A percentile compares a stretch with the other conserved stretches of the same genome.
phyloP scores from a whole-genome alignment of 495 filamentous ascomycete species.

The Podospora conica region DNA sequence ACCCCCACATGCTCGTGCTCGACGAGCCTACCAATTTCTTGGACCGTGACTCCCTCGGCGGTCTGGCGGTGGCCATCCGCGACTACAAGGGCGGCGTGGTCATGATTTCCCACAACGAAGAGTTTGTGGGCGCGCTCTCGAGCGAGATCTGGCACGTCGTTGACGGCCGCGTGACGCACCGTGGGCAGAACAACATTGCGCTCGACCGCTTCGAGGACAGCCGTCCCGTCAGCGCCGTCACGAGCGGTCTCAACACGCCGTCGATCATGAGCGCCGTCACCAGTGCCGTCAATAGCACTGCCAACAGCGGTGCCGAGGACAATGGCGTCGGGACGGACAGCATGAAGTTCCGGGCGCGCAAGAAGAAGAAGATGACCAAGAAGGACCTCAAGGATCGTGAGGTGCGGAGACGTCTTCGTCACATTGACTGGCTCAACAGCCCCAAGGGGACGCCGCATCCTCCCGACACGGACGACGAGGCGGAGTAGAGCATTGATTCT shows the following conservation, averaged over 20 bases:
- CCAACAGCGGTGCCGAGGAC: slow-evolving; percentile 81
- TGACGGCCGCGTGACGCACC: slow-evolving; percentile 78
- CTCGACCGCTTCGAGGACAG: slow-evolving; percentile 79
- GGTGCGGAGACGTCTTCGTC: slow-evolving; percentile 75
- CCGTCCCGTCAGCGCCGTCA: slow-evolving; percentile 54
- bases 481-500: slow-evolving; percentile 28
- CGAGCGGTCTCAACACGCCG: slow-evolving; percentile 39
- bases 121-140: slow-evolving; percentile 92
- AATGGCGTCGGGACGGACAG: slow-evolving; percentile 40
- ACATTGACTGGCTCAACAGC: slow-evolving; percentile 89
- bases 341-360: slow-evolving; percentile 82
- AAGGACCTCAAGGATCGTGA: slow-evolving; percentile 92
- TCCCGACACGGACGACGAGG: slow-evolving; percentile 73
- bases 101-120: slow-evolving; percentile 99
- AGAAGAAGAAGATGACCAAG: slow-evolving; percentile 99
- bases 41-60: slow-evolving; percentile 93
- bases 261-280: slow-evolving; percentile 23
- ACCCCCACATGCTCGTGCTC: slow-evolving; percentile 92
- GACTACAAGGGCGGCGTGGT: slow-evolving; percentile 97
- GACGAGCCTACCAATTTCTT: slow-evolving; percentile 99
- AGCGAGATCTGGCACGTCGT: slow-evolving; percentile 92
- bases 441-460: slow-evolving; percentile 75
- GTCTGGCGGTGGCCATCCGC: slow-evolving; percentile 89
- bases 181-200: slow-evolving; percentile 65
- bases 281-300: slow-evolving; percentile 49